phyloP scores from a whole-genome alignment of 2,329 filamentous ascomycete species.

The Sarocladium kiliense region DNA sequence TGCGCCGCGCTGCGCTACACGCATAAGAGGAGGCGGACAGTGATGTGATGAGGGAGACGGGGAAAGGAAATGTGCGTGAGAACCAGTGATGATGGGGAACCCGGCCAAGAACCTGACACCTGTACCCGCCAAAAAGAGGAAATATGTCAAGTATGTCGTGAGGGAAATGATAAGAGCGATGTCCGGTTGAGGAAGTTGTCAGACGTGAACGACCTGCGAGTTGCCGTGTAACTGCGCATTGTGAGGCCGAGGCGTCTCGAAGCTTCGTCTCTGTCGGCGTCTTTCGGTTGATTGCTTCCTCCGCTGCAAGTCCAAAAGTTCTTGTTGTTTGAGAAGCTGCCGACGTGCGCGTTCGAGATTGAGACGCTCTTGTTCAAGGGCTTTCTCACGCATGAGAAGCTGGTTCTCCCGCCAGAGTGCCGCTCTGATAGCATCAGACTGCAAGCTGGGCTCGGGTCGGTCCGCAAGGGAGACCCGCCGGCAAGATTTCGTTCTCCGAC shows the following conservation, averaged over 20 bases:
- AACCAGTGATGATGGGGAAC: neutral
- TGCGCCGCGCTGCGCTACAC: slow-evolving; percentile 35
- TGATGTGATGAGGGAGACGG: slow-evolving; percentile 15
- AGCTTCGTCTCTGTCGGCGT: neutral
- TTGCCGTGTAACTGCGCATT: neutral
- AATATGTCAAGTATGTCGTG: neutral
- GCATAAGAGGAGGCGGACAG: slow-evolving; percentile 11
- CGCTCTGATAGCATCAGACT: neutral
- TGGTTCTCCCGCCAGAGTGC: neutral
- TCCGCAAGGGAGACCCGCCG: neutral
- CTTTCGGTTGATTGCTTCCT: neutral
- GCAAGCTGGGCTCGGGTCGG: neutral
- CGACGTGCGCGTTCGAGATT: neutral
- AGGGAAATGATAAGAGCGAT: neutral
- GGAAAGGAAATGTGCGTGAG: slow-evolving; percentile 11
- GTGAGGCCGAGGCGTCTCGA: neutral
- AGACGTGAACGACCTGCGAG: neutral
- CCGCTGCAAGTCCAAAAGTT: slow-evolving; percentile 1
- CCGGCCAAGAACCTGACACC: neutral
- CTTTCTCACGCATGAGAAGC: neutral
- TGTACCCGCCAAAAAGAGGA: neutral
- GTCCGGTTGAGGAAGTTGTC: neutral
- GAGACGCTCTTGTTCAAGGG: neutral
- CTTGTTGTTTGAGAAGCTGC: slow-evolving; percentile 4
- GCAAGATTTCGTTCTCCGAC: slow-evolving; percentile 15